Evolutionary conservation across 1,139 yeast species (phyloP).

Genomic region (Lodderomyces oxycetoniae): DNA sequence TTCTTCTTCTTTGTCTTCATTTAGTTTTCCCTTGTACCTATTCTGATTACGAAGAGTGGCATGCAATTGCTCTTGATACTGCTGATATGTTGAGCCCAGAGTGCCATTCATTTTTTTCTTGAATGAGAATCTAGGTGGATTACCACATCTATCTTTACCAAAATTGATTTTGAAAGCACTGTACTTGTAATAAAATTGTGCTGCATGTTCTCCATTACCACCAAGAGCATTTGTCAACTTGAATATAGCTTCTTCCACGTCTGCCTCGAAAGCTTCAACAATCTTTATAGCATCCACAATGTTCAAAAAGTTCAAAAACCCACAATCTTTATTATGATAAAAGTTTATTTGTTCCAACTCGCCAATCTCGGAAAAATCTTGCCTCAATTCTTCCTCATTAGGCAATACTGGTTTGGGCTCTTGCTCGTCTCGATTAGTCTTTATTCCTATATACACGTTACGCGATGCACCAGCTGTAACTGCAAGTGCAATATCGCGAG

Average conservation of each 20-base stretch:
- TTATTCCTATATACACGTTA: slow-evolving; percentile 44
- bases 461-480: slow-evolving; percentile 49
- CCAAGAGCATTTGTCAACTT: slow-evolving; percentile 11
- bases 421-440: slow-evolving; percentile 19
- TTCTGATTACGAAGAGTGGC: slow-evolving; percentile 7
- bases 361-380: slow-evolving; percentile 39
- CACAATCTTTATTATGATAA: slow-evolving; percentile 43
- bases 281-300: slow-evolving; percentile 36
- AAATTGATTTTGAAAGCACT: slow-evolving; percentile 38
- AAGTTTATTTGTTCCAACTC: slow-evolving; percentile 45
- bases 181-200: slow-evolving; percentile 37
- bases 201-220: slow-evolving; percentile 20
- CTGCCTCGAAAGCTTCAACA: slow-evolving; percentile 31
- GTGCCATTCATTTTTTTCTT: slow-evolving; percentile 23
- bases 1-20: neutral
- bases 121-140: slow-evolving; percentile 43
- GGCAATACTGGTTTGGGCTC: slow-evolving; percentile 25
- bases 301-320: slow-evolving; percentile 41
- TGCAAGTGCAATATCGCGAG: slow-evolving; percentile 37
- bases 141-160: slow-evolving; percentile 48
- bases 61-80: slow-evolving; percentile 12
- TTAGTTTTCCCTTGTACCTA: slow-evolving; percentile 5
- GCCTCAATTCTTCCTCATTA: slow-evolving; percentile 37
- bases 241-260: slow-evolving; percentile 12
- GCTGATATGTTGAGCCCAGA: slow-evolving; percentile 13